Evolutionary conservation across 2,329 filamentous ascomycete species (phyloP), one percentile per base, ranked within the genome.

Genomic region (Sporothrix globosa): DNA sequence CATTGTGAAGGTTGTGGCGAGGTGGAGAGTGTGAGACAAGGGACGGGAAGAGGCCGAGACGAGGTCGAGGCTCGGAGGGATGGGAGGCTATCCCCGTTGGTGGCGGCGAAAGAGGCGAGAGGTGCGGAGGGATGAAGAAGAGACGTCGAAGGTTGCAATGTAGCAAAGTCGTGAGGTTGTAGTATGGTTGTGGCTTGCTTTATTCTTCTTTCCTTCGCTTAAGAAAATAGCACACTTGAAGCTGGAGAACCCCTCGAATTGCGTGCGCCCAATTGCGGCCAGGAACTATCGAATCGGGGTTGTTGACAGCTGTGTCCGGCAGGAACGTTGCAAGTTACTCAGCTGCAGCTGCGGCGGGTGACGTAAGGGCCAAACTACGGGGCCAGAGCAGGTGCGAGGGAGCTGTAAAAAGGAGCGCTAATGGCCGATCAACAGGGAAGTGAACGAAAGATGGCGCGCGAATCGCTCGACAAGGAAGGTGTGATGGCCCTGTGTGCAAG

Each of bases 391-490:
- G 58, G 58, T 41, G 39, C 21, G 34, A 46, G 21, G 4, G 30
- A 9, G 53, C 27, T 39, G 53, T 34, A n/a, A 34, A 27, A 56
- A n/a, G 6, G 27, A 27, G 63, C 27, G 30, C 48, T 41, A 53
- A 19, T 41, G 48, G 19, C 10, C 14, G 44, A 44, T 52, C 14
- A 34, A 50, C 21, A 65, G 30, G 41, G 21, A 41, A n/a, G 14
- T 13, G 46, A 2, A 44, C 52, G 27, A 34, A 48, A 53, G 10
- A 19, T 17, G 7, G 41, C 17, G 21, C 24, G 46, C 27, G 50
- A 66, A 46, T 60, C 52, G 50, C 50, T 53, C 30, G 50, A 56
- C 48, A 60, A 54, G 61, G 61, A 60, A 70, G 61, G 60, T 70
- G 58, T 39, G 17, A 48, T 4, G 24, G 14, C 10, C 6, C 27